A percentile compares a stretch with the other conserved stretches of the same genome.
Evolutionary conservation across 2,329 filamentous ascomycete species (phyloP).

Genomic region (Botrytis hyacinthi): DNA sequence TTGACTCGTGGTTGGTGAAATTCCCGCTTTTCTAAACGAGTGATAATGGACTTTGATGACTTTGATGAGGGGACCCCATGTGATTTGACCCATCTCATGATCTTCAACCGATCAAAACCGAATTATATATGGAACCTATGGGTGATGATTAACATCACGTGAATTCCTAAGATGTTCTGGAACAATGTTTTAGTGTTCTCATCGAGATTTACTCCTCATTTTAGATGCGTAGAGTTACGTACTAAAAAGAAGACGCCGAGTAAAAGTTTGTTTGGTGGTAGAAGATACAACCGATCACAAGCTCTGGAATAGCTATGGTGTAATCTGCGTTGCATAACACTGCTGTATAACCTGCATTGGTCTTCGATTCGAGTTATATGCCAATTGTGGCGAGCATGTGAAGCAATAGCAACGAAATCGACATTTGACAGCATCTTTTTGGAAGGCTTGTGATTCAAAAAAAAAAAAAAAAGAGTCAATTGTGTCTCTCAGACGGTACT

Average conservation of each 20-base stretch:
- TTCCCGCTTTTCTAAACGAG: slow-evolving; percentile 19
- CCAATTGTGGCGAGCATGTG: neutral
- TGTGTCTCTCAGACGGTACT: neutral
- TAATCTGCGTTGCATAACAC: neutral
- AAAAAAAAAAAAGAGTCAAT: neutral
- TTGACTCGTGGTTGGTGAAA: slow-evolving; percentile 7
- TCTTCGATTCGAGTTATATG: neutral
- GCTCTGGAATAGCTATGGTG: slow-evolving; percentile 8
- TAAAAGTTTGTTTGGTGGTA: slow-evolving; percentile 1
- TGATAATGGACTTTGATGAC: neutral
- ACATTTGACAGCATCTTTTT: neutral
- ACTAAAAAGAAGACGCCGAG: slow-evolving; percentile 12
- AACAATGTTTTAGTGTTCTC: slow-evolving; percentile 9
- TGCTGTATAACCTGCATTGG: slow-evolving; percentile 1
- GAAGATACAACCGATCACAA: slow-evolving; percentile 18
- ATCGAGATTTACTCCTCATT: slow-evolving; percentile 19
- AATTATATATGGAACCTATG: neutral
- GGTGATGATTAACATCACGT: slow-evolving; percentile 12
- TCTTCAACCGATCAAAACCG: slow-evolving; percentile 20
- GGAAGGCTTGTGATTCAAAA: neutral
- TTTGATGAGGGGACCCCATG: slow-evolving; percentile 2
- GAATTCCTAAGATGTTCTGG: slow-evolving; percentile 10
- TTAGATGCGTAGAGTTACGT: slow-evolving; percentile 4
- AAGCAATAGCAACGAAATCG: neutral
- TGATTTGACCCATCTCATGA: slow-evolving; percentile 12